phyloP scores from a whole-genome alignment of 2,329 filamentous ascomycete genomes.

The Colletotrichum nymphaeae region DNA sequence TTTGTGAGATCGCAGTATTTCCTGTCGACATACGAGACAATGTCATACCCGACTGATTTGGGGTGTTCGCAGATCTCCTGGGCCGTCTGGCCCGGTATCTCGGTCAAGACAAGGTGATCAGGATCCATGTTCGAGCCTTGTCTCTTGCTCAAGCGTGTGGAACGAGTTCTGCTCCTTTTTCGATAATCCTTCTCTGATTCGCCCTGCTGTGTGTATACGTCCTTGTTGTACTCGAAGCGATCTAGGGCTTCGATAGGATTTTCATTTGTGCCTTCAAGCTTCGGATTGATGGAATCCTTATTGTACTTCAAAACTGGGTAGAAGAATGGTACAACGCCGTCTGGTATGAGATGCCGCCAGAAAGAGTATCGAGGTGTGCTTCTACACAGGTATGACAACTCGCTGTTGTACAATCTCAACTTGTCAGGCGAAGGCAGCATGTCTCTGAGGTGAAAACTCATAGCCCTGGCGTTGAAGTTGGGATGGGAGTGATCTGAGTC shows the following conservation, averaged over 20 bases:
- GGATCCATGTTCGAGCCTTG: not conserved
- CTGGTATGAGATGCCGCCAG: slow-evolving; percentile 36
- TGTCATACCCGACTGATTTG: slow-evolving; percentile 16
- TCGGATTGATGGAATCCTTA: slow-evolving; percentile 15
- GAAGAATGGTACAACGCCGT: slow-evolving; percentile 41
- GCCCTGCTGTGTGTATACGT: slow-evolving; percentile 25
- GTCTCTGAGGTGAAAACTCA: slow-evolving; percentile 40
- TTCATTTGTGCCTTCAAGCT: slow-evolving; percentile 28
- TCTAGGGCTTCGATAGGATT: slow-evolving; percentile 35
- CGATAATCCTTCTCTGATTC: not conserved
- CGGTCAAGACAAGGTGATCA: slow-evolving; percentile 10
- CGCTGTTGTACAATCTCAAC: slow-evolving; percentile 33
- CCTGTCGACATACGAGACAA: slow-evolving; percentile 15
- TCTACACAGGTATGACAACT: slow-evolving; percentile 33
- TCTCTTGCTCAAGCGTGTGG: not conserved
- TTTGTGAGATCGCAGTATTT: slow-evolving; percentile 18
- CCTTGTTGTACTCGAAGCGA: slow-evolving; percentile 22
- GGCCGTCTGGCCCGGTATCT: slow-evolving; percentile 20
- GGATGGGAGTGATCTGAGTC: not conserved
- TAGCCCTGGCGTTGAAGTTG: slow-evolving; percentile 35
- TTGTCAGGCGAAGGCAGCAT: slow-evolving; percentile 33
- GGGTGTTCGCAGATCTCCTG: slow-evolving; percentile 10
- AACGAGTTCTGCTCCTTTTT: not conserved
- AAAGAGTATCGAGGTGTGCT: slow-evolving; percentile 39
- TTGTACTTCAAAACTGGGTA: slow-evolving; percentile 41